phyloP scores from a whole-genome alignment of 2,329 filamentous ascomycete genomes.

The Colletotrichum neosansevieriae region DNA sequence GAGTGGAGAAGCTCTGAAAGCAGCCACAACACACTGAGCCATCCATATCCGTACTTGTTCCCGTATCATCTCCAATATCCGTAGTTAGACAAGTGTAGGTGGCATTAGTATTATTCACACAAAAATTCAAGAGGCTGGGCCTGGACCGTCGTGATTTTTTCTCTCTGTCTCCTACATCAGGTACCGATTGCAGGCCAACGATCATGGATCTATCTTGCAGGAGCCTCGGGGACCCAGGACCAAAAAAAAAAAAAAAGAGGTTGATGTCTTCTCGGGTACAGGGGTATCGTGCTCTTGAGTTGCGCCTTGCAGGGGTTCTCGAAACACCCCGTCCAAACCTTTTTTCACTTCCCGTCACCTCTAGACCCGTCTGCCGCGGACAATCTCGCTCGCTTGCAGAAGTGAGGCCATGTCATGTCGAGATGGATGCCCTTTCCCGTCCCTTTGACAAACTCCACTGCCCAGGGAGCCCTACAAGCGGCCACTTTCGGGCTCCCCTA shows the following conservation, averaged over 20 bases:
- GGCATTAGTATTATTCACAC: background rate
- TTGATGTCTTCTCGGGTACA: constrained; percentile 24
- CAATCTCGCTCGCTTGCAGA: constrained; percentile 24
- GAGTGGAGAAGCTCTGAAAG: too few relatives aligned
- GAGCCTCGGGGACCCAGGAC: background rate
- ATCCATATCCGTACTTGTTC: too few relatives aligned
- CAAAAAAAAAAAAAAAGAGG: constrained; percentile 8
- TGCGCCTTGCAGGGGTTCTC: constrained; percentile 23
- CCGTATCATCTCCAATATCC: too few relatives aligned
- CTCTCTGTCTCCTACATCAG: background rate
- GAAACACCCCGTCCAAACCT: constrained; percentile 5
- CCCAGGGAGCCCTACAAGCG: constrained; percentile 11
- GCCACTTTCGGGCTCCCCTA: constrained; percentile 5
- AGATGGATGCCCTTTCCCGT: constrained; percentile 5
- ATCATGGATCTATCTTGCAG: constrained; percentile 4
- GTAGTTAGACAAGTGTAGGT: too few relatives aligned
- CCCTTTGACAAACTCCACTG: constrained; percentile 4
- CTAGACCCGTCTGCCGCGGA: constrained; percentile 3
- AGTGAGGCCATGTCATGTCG: constrained; percentile 21
- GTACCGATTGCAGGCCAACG: constrained; percentile 2
- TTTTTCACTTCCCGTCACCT: constrained; percentile 18
- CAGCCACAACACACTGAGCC: too few relatives aligned
- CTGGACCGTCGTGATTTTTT: background rate
- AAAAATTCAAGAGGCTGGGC: background rate
- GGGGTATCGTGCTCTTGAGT: constrained; percentile 19